phyloP scores from a whole-genome alignment of 441 rosid genomes.

The Pelargonium cotyledonis region DNA sequence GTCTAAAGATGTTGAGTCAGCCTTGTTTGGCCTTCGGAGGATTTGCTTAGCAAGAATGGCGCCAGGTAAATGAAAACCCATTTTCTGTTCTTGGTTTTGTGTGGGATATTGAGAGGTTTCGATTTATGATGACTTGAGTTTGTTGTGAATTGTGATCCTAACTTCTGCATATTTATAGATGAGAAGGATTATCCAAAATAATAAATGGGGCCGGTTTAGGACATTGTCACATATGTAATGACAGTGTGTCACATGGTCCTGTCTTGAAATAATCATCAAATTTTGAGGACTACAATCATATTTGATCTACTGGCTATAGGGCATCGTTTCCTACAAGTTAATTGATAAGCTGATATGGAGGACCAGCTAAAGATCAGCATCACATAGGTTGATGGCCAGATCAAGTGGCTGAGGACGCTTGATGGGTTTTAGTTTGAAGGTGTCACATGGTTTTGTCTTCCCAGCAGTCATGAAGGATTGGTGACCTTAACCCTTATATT shows the following conservation, averaged over 20 bases:
- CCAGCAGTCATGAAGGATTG: background rate
- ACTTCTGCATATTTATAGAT: background rate
- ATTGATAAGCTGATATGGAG: background rate
- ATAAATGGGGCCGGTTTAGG: background rate
- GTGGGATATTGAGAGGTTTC: background rate
- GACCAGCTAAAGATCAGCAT: background rate
- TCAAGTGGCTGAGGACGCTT: background rate
- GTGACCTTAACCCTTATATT: background rate
- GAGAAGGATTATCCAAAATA: background rate
- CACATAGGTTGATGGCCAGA: background rate
- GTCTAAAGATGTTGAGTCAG: background rate
- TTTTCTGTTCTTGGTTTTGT: background rate
- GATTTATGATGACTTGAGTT: background rate
- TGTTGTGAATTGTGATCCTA: background rate
- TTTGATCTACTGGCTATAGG: background rate
- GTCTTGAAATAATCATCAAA: background rate
- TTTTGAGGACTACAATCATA: background rate
- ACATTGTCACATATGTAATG: background rate
- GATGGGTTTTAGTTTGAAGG: background rate
- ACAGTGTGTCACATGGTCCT: background rate
- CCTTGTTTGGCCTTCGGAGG: background rate
- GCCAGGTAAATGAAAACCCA: background rate
- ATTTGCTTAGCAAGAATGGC: background rate
- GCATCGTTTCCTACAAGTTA: background rate
- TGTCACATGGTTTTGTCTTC: constrained; percentile 1